Conservation (phyloP, 768 basidiomycete species). For the Exsudoporus frostii region DNA sequence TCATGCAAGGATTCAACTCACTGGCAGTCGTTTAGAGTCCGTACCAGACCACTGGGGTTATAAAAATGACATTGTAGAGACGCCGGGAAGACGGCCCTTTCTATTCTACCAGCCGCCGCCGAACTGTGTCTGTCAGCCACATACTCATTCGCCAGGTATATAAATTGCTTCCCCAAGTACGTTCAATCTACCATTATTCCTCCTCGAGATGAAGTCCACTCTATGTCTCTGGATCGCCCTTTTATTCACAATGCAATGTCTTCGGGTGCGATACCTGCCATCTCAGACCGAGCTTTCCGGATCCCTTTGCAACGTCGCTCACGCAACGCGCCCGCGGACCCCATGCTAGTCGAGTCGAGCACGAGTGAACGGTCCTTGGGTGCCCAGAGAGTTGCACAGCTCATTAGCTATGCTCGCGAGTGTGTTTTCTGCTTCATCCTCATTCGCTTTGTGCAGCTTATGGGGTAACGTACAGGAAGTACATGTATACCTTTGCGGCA, state of each 20-base stretch:
- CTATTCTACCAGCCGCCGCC: slow-evolving; percentile 3
- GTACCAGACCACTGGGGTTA: not conserved
- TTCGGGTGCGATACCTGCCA: slow-evolving; percentile 7
- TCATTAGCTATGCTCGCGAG: slow-evolving; percentile 5
- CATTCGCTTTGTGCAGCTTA: not conserved
- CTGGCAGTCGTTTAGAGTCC: not conserved
- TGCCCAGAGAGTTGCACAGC: not conserved
- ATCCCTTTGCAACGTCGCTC: slow-evolving; percentile 10
- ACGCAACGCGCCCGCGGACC: not conserved
- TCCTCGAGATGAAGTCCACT: slow-evolving; percentile 6
- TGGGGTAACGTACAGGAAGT: slow-evolving; percentile 33
- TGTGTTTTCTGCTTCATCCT: not conserved
- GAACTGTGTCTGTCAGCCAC: slow-evolving; percentile 15
- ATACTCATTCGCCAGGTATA: not conserved
- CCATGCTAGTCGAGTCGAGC: not conserved
- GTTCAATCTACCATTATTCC: not conserved
- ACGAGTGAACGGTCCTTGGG: not conserved
- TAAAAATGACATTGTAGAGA: not conserved
- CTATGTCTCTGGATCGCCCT: not conserved
- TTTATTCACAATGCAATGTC: not conserved
- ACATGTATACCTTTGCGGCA: slow-evolving; percentile 37
- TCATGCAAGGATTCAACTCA: not conserved
- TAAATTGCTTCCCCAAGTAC: not conserved
- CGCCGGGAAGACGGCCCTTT: not conserved
- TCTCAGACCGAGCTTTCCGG: not conserved